A percentile compares a stretch with the other conserved stretches of the same genome.
phyloP scores from a whole-genome alignment of 1,284 basidiomycete species.

The Afroboletus lepidellus region DNA sequence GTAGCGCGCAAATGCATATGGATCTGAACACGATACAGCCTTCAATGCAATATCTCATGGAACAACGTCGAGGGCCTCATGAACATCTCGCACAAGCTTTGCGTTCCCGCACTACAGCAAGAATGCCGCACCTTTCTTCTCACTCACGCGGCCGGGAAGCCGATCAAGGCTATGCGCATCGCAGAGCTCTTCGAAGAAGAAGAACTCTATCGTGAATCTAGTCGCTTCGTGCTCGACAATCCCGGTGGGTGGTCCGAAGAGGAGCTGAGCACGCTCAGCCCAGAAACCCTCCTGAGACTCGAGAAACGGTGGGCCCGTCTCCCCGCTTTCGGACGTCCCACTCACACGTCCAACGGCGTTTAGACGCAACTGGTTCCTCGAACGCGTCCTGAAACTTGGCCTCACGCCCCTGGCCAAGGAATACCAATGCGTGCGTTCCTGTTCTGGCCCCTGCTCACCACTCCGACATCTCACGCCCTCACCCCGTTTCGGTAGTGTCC shows the following conservation, averaged over 20 bases:
- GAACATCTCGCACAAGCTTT: slow-evolving; percentile 84
- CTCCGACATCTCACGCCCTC: neutral
- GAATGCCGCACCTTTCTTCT: slow-evolving; percentile 85
- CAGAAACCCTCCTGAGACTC: slow-evolving; percentile 81
- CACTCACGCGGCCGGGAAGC: slow-evolving; percentile 86
- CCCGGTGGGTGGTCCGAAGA: slow-evolving; percentile 82
- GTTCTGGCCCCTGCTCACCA: neutral
- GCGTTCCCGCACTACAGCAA: slow-evolving; percentile 75
- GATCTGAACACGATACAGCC: slow-evolving; percentile 40
- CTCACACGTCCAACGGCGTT: neutral
- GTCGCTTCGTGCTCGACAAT: slow-evolving; percentile 88
- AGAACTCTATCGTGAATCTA: slow-evolving; percentile 85
- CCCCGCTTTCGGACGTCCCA: neutral
- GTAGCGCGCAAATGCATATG: neutral
- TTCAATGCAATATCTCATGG: slow-evolving; percentile 91
- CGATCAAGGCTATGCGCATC: slow-evolving; percentile 87
- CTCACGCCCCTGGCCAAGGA: slow-evolving; percentile 85
- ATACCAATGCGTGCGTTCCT: slow-evolving; percentile 73
- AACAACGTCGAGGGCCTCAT: slow-evolving; percentile 87
- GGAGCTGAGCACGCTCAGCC: slow-evolving; percentile 76
- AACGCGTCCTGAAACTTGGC: slow-evolving; percentile 89
- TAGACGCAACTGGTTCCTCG: slow-evolving; percentile 88
- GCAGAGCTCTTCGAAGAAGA: slow-evolving; percentile 86
- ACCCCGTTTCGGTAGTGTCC: slow-evolving; percentile 51
- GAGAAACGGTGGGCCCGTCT: slow-evolving; percentile 68